Evolutionary conservation across 805 yeast genomes (phyloP).

Genomic region (Schizosaccharomyces lindneri): DNA sequence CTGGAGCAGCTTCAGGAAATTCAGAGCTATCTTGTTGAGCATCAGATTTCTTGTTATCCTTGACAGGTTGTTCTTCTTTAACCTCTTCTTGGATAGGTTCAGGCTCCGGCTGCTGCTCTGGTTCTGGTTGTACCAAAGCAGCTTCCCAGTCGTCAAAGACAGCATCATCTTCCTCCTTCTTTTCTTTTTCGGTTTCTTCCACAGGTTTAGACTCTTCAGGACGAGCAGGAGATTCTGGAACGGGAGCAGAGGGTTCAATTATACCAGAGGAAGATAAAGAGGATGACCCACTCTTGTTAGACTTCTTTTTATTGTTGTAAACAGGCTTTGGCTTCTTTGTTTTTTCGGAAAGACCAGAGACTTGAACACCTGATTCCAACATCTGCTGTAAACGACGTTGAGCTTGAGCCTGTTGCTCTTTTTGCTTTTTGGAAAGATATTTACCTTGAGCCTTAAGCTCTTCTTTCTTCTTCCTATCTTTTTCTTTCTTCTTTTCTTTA

Average conservation of each 20-base stretch:
- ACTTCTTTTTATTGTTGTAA: slow-evolving; percentile 39
- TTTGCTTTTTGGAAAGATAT: slow-evolving; percentile 76
- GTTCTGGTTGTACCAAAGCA: slow-evolving; percentile 17
- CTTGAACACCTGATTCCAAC: slow-evolving; percentile 44
- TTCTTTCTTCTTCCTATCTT: slow-evolving; percentile 64
- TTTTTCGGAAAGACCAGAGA: slow-evolving; percentile 37
- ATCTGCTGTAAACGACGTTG: slow-evolving; percentile 79
- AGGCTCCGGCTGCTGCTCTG: slow-evolving; percentile 7
- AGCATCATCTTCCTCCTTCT: slow-evolving; percentile 16
- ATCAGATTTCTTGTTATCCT: slow-evolving; percentile 9
- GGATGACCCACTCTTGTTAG: slow-evolving; percentile 14
- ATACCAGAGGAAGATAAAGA: slow-evolving; percentile 9
- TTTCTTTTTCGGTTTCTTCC: slow-evolving; percentile 9
- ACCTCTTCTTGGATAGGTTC: slow-evolving; percentile 9
- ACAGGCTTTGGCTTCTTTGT: slow-evolving; percentile 28
- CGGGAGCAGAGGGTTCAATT: slow-evolving; percentile 5
- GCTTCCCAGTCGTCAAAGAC: slow-evolving; percentile 76
- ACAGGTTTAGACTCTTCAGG: slow-evolving; percentile 1
- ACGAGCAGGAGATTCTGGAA: slow-evolving; percentile 10
- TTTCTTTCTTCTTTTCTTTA: slow-evolving; percentile 44
- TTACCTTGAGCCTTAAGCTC: slow-evolving; percentile 93
- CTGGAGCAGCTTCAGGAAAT: slow-evolving; percentile 12
- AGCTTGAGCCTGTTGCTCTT: slow-evolving; percentile 62
- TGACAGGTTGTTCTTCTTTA: slow-evolving; percentile 25
- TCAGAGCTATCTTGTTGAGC: slow-evolving; percentile 4